Percentiles rank a stretch among this genome's conserved stretches.
Conservation (phyloP, 768 basidiomycete species). For the Boletus bicolor region DNA sequence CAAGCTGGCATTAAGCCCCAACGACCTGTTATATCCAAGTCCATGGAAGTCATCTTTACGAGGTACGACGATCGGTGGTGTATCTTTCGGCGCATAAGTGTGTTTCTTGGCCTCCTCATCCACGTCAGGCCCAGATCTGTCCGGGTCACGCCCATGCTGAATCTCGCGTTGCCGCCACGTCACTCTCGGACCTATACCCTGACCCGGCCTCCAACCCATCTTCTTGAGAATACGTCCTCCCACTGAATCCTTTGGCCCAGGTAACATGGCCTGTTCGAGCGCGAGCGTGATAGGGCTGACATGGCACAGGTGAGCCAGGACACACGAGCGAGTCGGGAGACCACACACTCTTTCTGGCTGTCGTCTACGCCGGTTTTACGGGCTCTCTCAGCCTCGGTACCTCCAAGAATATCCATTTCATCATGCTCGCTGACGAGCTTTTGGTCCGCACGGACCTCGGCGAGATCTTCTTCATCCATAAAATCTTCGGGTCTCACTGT, state of each 20-base stretch:
- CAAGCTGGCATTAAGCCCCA: constrained; percentile 58
- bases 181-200: constrained; percentile 90
- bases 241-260: constrained; percentile 72
- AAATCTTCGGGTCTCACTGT: constrained; percentile 80
- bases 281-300: constrained; percentile 59
- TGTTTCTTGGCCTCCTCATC: constrained; percentile 86
- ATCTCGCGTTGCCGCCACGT: constrained; percentile 69
- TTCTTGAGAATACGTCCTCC: constrained; percentile 87
- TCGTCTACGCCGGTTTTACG: constrained; percentile 37
- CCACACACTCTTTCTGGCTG: constrained; percentile 36
- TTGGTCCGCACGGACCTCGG: constrained; percentile 71
- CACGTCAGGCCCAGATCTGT: constrained; percentile 44
- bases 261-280: constrained; percentile 64
- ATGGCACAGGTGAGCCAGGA: background rate
- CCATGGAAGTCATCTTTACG: constrained; percentile 80
- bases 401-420: constrained; percentile 66
- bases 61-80: constrained; percentile 54
- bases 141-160: constrained; percentile 56
- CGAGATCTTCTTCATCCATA: constrained; percentile 98
- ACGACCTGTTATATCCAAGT: constrained; percentile 71
- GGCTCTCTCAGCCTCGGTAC: constrained; percentile 46
- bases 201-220: constrained; percentile 93
- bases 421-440: constrained; percentile 78
- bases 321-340: background rate
- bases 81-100: constrained; percentile 81